Percentiles rank a stretch among this genome's conserved stretches.
Conservation (phyloP, 148 eudicot species). For the Arbutus unedo region DNA sequence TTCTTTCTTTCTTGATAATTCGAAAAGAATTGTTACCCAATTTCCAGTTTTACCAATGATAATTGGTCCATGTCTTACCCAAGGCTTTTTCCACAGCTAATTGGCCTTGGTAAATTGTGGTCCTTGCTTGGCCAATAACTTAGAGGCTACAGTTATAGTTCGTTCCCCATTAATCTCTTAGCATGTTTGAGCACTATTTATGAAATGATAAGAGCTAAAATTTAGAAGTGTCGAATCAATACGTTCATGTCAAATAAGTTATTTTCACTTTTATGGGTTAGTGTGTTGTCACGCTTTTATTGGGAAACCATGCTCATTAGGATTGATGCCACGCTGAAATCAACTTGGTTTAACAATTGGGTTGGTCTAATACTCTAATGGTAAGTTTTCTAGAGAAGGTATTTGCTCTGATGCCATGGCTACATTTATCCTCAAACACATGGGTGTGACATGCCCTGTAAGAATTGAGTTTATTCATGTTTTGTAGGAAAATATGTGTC, state of each 20-base stretch:
- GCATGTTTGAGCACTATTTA: background rate
- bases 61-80: background rate
- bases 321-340: too few species aligned
- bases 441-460: too few species aligned
- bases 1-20: background rate
- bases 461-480: too few species aligned
- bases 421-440: too few species aligned
- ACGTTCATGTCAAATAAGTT: background rate
- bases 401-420: too few species aligned
- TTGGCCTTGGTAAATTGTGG: background rate
- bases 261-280: background rate
- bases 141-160: background rate
- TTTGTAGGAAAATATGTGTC: too few species aligned
- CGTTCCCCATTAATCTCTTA: background rate
- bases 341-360: too few species aligned
- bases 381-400: too few species aligned
- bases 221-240: background rate
- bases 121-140: conserved; percentile 14
- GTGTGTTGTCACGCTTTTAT: background rate
- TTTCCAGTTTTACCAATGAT: background rate
- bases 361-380: too few species aligned
- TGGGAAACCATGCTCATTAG: too few species aligned
- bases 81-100: background rate
- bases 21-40: background rate
- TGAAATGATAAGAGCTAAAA: background rate